Percentiles rank a stretch among this genome's conserved stretches.
These are phyloP conservation scores for Phaeotremella fagi DNA, from an alignment of 768 basidiomycete species.

Conservation along the genomic window DNA sequence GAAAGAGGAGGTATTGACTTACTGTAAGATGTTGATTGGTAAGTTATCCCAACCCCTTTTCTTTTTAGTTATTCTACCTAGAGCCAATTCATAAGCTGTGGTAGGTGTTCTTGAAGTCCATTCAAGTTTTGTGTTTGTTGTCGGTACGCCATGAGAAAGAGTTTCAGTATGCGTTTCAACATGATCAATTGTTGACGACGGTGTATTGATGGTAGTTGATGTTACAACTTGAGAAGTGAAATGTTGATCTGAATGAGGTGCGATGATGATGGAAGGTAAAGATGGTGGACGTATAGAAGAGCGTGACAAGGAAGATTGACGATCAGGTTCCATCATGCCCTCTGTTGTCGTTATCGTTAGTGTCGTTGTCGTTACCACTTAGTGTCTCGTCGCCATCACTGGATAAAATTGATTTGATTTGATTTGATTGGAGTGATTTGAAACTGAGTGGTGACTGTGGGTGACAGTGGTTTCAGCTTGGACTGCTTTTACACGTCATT, in stretches of 20 bases:
- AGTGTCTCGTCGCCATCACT: no score
- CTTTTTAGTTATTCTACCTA: neutral
- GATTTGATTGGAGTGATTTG: no score
- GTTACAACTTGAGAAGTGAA: neutral
- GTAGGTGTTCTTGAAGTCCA: neutral
- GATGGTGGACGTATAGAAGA: neutral
- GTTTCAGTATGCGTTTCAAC: no score
- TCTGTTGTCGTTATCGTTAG: no score
- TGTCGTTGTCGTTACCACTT: no score
- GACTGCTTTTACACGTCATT: no score
- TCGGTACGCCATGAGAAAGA: neutral
- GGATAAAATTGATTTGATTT: no score
- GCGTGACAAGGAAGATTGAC: no score
- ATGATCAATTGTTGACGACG: no score
- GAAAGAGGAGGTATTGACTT: slow-evolving; percentile 3
- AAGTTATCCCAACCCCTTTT: slow-evolving; percentile 20
- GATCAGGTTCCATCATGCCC: no score
- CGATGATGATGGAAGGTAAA: neutral
- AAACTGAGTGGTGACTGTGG: no score
- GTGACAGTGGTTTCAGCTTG: no score
- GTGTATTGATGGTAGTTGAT: neutral
- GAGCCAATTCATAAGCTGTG: neutral
- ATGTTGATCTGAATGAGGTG: neutral
- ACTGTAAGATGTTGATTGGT: slow-evolving; percentile 15
- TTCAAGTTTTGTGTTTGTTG: neutral